Evolutionary conservation across 2,329 filamentous ascomycete genomes (phyloP).

Genomic region (Diaporthe vexans): DNA sequence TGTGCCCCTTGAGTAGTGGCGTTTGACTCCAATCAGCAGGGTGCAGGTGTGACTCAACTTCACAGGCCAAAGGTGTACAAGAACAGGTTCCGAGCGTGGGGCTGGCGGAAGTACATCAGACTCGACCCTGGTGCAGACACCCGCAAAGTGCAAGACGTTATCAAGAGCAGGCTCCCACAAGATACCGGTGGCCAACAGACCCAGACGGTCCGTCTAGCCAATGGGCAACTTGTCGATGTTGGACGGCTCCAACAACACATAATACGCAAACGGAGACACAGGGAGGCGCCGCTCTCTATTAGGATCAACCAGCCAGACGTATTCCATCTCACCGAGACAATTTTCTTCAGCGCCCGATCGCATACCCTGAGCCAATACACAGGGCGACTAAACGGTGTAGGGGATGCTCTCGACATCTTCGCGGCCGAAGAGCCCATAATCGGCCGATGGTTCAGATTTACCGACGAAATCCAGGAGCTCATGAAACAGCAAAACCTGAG

Average conservation of each 20-base stretch:
- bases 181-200: not conserved
- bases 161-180: not conserved
- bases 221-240: slow-evolving; percentile 20
- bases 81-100: slow-evolving; percentile 3
- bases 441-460: slow-evolving; percentile 10
- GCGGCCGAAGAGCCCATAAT: slow-evolving; percentile 2
- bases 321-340: slow-evolving; percentile 7
- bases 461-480: slow-evolving; percentile 9
- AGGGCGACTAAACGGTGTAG: not conserved
- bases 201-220: not conserved
- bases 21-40: too few relatives aligned
- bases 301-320: slow-evolving; percentile 19
- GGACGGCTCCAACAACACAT: not conserved
- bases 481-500: slow-evolving; percentile 5
- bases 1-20: too few relatives aligned
- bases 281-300: not conserved
- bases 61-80: slow-evolving; percentile 18
- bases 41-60: slow-evolving; percentile 2
- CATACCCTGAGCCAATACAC: not conserved
- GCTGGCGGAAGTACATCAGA: slow-evolving; percentile 18
- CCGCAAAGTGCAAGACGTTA: not conserved
- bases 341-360: slow-evolving; percentile 1
- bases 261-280: not conserved
- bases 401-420: slow-evolving; percentile 6
- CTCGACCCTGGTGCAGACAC: not conserved